Evolutionary conservation across 352 stramenopile genomes (phyloP).

Genomic region (Globisporangium canariense): DNA sequence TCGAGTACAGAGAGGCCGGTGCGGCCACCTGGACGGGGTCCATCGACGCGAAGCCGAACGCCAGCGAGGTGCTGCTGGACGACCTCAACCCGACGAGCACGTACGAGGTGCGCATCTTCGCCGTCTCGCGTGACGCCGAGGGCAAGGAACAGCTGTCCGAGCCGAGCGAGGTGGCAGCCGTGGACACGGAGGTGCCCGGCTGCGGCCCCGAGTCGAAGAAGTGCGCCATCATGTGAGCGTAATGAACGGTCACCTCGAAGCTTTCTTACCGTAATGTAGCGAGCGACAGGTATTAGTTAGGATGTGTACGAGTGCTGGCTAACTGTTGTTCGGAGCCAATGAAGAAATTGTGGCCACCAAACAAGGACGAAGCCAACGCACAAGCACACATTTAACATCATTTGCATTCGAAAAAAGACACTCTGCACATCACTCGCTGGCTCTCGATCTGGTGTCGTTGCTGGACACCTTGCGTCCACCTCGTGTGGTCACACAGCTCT

Average conservation of each 20-base stretch:
- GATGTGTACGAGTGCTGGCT: conserved; percentile 5
- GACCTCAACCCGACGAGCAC: conserved; percentile 87
- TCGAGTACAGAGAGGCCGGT: conserved; percentile 69
- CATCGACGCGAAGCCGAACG: conserved; percentile 40
- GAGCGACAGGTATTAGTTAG: not conserved
- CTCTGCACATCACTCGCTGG: not conserved
- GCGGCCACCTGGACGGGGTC: conserved; percentile 33
- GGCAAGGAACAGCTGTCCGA: conserved; percentile 42
- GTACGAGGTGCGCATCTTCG: conserved; percentile 83
- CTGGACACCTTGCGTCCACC: not conserved
- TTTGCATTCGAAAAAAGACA: conserved; percentile 2
- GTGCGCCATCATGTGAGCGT: conserved; percentile 18
- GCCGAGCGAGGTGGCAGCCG: conserved; percentile 70
- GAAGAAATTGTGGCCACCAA: not conserved
- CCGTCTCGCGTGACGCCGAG: conserved; percentile 34
- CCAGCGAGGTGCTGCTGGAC: conserved; percentile 62
- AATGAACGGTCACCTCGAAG: not conserved
- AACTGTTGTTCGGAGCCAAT: not conserved
- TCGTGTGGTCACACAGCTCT: not conserved
- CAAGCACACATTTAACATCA: not conserved
- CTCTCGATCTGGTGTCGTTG: not conserved
- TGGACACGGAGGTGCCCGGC: conserved; percentile 86
- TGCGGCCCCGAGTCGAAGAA: conserved; percentile 51
- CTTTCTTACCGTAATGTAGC: too few relatives aligned
- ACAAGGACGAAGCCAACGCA: conserved; percentile 1